Conservation (phyloP, 108 stramenopile species). For the Skeletonema menzelii region DNA sequence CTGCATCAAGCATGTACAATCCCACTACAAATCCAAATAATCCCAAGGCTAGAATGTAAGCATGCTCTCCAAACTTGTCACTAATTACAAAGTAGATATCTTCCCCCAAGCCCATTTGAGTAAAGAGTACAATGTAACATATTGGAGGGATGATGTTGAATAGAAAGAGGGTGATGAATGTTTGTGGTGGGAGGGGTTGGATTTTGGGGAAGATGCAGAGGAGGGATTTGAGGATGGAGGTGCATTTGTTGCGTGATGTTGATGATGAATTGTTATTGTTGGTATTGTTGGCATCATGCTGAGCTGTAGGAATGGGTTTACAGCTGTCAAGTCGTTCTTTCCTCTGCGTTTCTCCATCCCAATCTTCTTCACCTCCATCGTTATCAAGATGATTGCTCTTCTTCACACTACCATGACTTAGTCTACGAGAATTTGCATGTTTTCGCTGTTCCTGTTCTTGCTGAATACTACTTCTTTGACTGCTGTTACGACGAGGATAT, state of each 20-base stretch:
- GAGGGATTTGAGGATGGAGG: background rate
- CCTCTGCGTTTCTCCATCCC: too few species aligned
- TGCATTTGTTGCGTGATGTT: slow-evolving; percentile 2
- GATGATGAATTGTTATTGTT: background rate
- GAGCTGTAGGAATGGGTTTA: background rate
- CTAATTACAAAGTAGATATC: too few species aligned
- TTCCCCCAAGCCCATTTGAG: too few species aligned
- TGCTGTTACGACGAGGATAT: background rate
- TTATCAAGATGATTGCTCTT: too few species aligned
- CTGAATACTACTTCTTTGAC: too few species aligned
- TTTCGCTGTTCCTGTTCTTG: too few species aligned
- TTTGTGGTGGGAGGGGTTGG: slow-evolving; percentile 37
- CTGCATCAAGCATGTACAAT: slow-evolving; percentile 51
- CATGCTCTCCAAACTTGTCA: too few species aligned
- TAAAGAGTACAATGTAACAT: slow-evolving; percentile 1
- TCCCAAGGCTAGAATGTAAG: background rate
- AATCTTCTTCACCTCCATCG: too few species aligned
- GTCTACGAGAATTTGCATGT: too few species aligned
- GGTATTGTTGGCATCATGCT: background rate
- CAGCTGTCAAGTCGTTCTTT: background rate
- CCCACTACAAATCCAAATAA: slow-evolving; percentile 3
- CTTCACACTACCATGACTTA: too few species aligned
- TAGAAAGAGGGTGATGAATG: slow-evolving; percentile 20
- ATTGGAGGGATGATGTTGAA: slow-evolving; percentile 31
- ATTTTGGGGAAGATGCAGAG: slow-evolving; percentile 41